Percentiles rank a stretch among this genome's conserved stretches.
Evolutionary conservation across 2,329 filamentous ascomycete genomes (phyloP).

Genomic region (Fusarium sp.): DNA sequence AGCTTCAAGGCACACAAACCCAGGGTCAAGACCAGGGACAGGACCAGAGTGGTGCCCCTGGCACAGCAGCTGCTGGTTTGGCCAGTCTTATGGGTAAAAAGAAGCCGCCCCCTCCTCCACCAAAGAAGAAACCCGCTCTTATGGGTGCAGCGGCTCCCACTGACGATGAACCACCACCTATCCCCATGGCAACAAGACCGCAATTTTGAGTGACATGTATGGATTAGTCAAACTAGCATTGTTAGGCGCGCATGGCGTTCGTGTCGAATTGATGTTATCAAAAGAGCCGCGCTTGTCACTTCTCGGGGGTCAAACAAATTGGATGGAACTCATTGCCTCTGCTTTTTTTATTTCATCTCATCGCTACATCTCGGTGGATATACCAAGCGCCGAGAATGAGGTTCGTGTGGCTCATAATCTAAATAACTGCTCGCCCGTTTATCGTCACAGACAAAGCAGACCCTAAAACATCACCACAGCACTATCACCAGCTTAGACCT

Average conservation of each 20-base stretch:
- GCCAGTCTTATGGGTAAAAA: conserved; percentile 57
- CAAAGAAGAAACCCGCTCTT: conserved; percentile 63
- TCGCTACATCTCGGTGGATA: conserved; percentile 38
- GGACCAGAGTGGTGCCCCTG: conserved; percentile 12
- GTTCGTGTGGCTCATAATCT: conserved; percentile 43
- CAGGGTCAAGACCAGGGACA: conserved; percentile 36
- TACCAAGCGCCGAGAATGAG: conserved; percentile 39
- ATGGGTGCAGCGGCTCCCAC: conserved; percentile 33
- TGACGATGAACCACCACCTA: conserved; percentile 59
- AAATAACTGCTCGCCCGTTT: conserved; percentile 32
- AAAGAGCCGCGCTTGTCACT: conserved; percentile 7
- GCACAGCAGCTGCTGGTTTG: conserved; percentile 22
- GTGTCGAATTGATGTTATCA: not conserved
- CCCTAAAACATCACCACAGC: conserved; percentile 29
- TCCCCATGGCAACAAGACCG: conserved; percentile 64
- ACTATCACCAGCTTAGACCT: conserved; percentile 75
- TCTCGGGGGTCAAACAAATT: conserved; percentile 7
- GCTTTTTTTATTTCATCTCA: conserved; percentile 43
- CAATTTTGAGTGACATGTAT: conserved; percentile 51
- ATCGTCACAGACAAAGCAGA: conserved; percentile 31
- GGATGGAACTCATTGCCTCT: conserved; percentile 32
- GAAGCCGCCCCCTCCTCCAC: conserved; percentile 64
- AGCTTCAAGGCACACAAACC: conserved; percentile 31
- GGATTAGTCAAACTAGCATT: conserved; percentile 17
- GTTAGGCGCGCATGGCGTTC: conserved; percentile 30